Evolutionary conservation across 805 yeast genomes (phyloP).

Genomic region (Kodamaea kaohsiungensis): DNA sequence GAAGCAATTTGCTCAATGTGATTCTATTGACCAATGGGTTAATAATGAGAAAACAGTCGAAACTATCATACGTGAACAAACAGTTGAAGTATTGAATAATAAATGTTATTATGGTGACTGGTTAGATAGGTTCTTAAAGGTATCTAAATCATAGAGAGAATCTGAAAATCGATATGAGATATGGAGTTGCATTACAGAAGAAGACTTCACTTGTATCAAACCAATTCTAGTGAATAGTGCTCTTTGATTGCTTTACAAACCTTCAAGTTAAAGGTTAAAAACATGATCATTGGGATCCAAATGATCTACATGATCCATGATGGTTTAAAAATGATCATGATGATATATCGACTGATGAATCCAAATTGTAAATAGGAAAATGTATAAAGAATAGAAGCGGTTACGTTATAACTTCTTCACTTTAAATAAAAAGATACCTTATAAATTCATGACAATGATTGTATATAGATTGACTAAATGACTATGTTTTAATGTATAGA

Average conservation of each 20-base stretch:
- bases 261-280: too few species aligned
- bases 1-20: conserved; percentile 26
- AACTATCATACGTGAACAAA: conserved; percentile 33
- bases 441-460: background rate
- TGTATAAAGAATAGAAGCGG: background rate
- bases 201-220: too few species aligned
- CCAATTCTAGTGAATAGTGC: too few species aligned
- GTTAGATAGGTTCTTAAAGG: conserved; percentile 24
- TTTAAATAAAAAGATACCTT: too few species aligned
- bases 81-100: conserved; percentile 32
- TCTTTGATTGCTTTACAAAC: too few species aligned
- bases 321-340: too few species aligned
- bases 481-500: background rate
- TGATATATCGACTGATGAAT: too few species aligned
- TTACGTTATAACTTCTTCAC: background rate
- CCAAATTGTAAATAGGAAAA: background rate
- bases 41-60: conserved; percentile 37
- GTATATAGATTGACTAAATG: background rate
- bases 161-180: background rate
- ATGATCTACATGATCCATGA: too few species aligned
- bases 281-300: too few species aligned
- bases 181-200: too few species aligned
- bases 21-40: conserved; percentile 37
- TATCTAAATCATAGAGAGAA: background rate
- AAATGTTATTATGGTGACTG: conserved; percentile 41